Conservation (phyloP, 225 moss, liverwort and hornwort species). For the Sphagnum contortum region DNA sequence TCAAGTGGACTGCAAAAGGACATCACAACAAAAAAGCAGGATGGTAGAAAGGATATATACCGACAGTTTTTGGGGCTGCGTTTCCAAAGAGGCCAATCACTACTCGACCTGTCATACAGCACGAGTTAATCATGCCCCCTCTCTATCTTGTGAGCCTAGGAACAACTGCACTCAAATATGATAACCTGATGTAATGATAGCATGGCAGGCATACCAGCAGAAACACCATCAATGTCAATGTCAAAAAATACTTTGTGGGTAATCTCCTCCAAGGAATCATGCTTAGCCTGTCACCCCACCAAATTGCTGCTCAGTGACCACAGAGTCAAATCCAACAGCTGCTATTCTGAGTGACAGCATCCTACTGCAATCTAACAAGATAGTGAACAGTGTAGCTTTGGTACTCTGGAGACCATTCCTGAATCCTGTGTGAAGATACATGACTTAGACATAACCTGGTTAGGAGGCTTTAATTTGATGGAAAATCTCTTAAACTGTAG, state of each 20-base stretch:
- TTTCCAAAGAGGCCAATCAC: conserved; percentile 71
- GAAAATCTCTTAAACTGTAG: too few species aligned
- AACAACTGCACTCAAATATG: neutral
- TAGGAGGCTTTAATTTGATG: too few species aligned
- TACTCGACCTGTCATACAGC: conserved; percentile 29
- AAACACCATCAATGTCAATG: conserved; percentile 51
- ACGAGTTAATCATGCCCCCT: neutral
- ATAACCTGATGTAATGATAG: neutral
- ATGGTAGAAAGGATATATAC: conserved; percentile 4
- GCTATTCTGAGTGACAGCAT: too few species aligned
- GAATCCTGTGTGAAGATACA: too few species aligned
- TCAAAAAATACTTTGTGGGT: conserved; percentile 83
- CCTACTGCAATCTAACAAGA: too few species aligned
- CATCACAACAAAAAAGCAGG: neutral
- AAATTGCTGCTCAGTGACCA: too few species aligned
- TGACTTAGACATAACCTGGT: too few species aligned
- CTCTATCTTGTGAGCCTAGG: neutral
- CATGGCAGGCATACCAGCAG: conserved; percentile 17
- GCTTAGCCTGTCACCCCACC: conserved; percentile 32
- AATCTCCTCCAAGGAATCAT: conserved; percentile 44
- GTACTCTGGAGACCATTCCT: too few species aligned
- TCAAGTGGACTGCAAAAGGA: too few species aligned
- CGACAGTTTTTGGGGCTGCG: conserved; percentile 72
- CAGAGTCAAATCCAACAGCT: too few species aligned
- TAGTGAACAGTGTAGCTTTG: too few species aligned